Evolutionary conservation across 2,329 filamentous ascomycete species (phyloP), one percentile per base, ranked within the genome.

Genomic region (Pseudogymnoascus sp.): DNA sequence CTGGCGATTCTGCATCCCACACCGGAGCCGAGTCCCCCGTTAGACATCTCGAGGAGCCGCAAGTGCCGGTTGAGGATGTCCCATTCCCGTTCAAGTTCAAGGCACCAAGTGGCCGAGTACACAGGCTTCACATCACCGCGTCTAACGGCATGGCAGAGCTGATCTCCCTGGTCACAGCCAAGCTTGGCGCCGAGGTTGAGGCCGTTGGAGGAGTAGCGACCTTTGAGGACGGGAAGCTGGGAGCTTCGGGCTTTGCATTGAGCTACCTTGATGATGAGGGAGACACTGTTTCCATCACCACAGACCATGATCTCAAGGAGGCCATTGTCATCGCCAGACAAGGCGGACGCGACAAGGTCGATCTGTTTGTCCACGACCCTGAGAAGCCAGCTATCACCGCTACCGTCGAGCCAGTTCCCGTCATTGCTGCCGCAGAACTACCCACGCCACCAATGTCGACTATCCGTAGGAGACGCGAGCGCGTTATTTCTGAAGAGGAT

Each of bases 31-130:
- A 93, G 54, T 91, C 89, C 2, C 91, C 90, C 11, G 67, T 85
- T 20, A 73, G 81, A 6, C 75, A 86, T 22, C 79, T 38, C 11
- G 54, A 58, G 7, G 54, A 78, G 14, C 81, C 87, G 54, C 81
- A 86, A 16, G 76, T 79, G 3, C 76, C 80, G 5, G 78, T 83
- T 1, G 83, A 89, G 69, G 90, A 95, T 66, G 75, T 84, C 9
- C 90, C 93, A 0, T 99, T 97, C 76, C 86, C 93, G 2, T 99
- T 99, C 86, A 99, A 99, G 75, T 99, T 99, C 83, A 97, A 97
- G 79, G 92, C 94, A 1, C 94, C 94, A 1, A 92, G 90, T 68
- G 94, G 93, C 50, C 90, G 94, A 59, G 92, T 97, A 16, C 94
- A 99, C 75, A 86, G 94, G 60, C 78, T 99, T 58, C 94, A 97